A percentile compares a stretch with the other conserved stretches of the same genome.
phyloP scores from a whole-genome alignment of 148 eudicot genomes.

The Chenopodium quinoa region DNA sequence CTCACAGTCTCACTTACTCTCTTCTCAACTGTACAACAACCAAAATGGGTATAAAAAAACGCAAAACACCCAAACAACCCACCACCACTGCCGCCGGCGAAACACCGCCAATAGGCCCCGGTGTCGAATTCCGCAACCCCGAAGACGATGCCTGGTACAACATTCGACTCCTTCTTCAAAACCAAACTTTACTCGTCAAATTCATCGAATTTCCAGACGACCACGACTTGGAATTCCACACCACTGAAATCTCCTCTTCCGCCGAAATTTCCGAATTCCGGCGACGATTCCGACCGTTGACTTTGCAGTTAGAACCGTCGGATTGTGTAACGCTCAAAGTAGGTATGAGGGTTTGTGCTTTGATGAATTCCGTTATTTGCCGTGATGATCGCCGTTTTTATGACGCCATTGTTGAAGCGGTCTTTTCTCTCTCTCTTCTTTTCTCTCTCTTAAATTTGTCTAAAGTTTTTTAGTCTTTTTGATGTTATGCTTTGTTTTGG shows the following conservation, averaged over 20 bases:
- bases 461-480: neutral
- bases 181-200: conserved; percentile 36
- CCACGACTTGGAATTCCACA: conserved; percentile 17
- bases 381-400: conserved; percentile 36
- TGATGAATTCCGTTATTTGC: neutral
- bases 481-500: neutral
- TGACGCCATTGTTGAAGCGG: conserved; percentile 60
- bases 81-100: neutral
- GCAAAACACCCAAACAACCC: neutral
- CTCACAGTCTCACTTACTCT: no score
- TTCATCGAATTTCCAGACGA: conserved; percentile 30
- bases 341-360: conserved; percentile 49
- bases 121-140: conserved; percentile 1
- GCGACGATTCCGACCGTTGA: conserved; percentile 37
- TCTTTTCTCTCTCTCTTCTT: conserved; percentile 28
- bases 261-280: conserved; percentile 29
- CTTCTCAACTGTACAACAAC: no score
- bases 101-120: conserved; percentile 13
- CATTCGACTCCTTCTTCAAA: conserved; percentile 22
- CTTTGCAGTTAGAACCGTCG: conserved; percentile 44
- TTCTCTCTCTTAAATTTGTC: neutral
- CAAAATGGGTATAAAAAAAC: conserved; percentile 18
- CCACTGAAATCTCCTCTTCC: conserved; percentile 18
- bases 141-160: conserved; percentile 59
- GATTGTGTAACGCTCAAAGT: conserved; percentile 34